Base-by-base conservation (phyloP, 1,284 basidiomycete species). In the Neonothopanus nambi region DNA sequence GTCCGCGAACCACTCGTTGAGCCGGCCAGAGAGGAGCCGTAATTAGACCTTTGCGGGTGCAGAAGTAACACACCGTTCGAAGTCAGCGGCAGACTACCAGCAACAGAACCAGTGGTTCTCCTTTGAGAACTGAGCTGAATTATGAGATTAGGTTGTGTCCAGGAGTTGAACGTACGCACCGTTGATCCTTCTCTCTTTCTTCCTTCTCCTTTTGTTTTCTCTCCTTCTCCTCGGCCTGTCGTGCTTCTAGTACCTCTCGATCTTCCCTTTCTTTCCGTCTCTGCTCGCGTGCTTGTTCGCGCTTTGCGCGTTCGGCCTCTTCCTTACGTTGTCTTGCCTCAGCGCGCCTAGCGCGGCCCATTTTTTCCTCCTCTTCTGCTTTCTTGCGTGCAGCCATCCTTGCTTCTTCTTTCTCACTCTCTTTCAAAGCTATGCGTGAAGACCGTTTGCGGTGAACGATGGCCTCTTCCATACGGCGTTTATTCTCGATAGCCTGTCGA, bases 361-460 rank as follows among this genome's bases (percentile, higher is more conserved):
- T 73, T 60, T 82, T 86, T 64, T 87, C 86, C 20, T 78, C 77
- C 47, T 84, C 86, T 56, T 89, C 85, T 0, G 74, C 77, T 52
- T 79, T 80, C 60, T 73, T 79, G 58, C 76, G 72, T 15, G 78
- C 78, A 3, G 76, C 74, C 11, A 76, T 59, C 38, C 78, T 73
- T 11, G 85, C 84, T 62, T 89, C 85, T 63, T 89, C 86, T 60
- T 81, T 84, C 66, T 87, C 86, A 46, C 68, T 78, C 63, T 91
- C 89, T 59, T 81, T 87, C 35, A 83, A 68, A 5, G 91, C 90
- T 54, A 95, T 82, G 33, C 93, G 87, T 40, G 89, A 89, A 2
- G 91, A 93, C 24, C 91, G 84, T 68, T 95, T 95, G 54, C 91
- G 82, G 56, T 85, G 85, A 21, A 84, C 80, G 12, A 92, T 70